A percentile compares a stretch with the other conserved stretches of the same genome.
phyloP scores from a whole-genome alignment of 2,329 filamentous ascomycete species.

The Colletotrichum musicola region DNA sequence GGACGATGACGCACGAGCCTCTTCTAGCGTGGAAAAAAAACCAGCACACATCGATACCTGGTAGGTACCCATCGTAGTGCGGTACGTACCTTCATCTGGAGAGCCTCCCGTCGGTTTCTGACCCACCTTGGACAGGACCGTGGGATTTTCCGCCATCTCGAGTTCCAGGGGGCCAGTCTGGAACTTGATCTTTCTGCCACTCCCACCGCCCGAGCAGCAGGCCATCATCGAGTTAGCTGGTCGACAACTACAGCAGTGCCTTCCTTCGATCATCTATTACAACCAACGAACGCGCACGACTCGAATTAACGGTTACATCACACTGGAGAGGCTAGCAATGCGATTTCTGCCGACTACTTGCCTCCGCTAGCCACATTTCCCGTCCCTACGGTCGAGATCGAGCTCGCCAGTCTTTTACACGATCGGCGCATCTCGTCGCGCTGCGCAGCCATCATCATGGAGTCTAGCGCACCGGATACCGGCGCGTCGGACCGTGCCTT shows the following conservation, averaged over 20 bases:
- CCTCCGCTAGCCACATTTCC: not conserved
- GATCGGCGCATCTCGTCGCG: constrained; percentile 28
- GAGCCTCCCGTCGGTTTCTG: constrained; percentile 2
- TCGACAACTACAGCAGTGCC: constrained; percentile 11
- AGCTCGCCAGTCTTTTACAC: constrained; percentile 18
- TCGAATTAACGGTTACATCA: not conserved
- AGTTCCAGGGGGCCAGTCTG: constrained; percentile 13
- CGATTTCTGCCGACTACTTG: constrained; percentile 2
- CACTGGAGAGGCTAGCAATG: constrained; percentile 23
- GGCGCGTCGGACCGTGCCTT: constrained; percentile 68
- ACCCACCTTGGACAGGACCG: constrained; percentile 19
- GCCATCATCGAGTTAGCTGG: constrained; percentile 13
- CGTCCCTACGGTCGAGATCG: constrained; percentile 8
- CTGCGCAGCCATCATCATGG: constrained; percentile 29
- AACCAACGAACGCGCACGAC: not conserved
- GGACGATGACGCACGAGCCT: constrained; percentile 35
- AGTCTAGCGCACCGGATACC: constrained; percentile 39
- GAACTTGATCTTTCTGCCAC: constrained; percentile 29
- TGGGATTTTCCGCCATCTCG: constrained; percentile 32
- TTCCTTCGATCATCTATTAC: not conserved
- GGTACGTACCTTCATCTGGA: constrained; percentile 17
- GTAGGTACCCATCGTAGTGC: no score
- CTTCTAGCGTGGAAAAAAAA: not conserved
- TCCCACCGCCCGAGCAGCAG: constrained; percentile 22
- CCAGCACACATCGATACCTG: no score